Percentiles rank a stretch among this genome's conserved stretches.
Conservation (phyloP, 139 green algal species). For the Chlamydomonas urium region DNA sequence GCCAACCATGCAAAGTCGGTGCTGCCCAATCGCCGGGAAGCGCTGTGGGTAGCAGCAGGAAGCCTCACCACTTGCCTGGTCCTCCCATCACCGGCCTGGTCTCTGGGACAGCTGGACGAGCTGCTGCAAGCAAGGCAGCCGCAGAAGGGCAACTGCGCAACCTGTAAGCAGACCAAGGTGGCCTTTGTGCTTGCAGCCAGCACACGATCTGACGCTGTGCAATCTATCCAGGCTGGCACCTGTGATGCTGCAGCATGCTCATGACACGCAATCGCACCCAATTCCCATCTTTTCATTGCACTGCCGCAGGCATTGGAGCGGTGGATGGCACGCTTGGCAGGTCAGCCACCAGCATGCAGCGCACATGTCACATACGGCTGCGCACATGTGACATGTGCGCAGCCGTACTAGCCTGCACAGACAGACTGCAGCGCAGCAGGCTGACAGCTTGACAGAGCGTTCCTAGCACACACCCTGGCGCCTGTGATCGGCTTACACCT, state of each 20-base stretch:
- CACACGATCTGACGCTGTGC: background rate
- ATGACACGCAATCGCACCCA: background rate
- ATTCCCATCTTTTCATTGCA: background rate
- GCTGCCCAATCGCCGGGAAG: too few species aligned
- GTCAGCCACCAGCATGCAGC: too few species aligned
- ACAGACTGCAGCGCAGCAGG: too few species aligned
- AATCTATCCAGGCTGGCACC: background rate
- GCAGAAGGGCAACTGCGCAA: conserved; percentile 3
- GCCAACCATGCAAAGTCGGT: too few species aligned
- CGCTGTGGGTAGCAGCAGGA: too few species aligned
- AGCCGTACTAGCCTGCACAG: too few species aligned
- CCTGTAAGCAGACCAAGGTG: background rate
- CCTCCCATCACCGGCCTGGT: too few species aligned
- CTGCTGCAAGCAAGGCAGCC: background rate
- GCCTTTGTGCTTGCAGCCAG: background rate
- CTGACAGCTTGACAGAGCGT: too few species aligned
- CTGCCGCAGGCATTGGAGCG: conserved; percentile 9
- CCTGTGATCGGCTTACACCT: background rate
- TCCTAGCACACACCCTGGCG: too few species aligned
- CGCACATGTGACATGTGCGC: too few species aligned
- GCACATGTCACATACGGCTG: too few species aligned
- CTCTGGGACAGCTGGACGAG: background rate
- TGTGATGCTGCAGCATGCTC: background rate
- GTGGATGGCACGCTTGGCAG: conserved; percentile 11
- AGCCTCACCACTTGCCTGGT: too few species aligned